Base-by-base conservation (phyloP, 2,329 filamentous ascomycete genomes). In the Byssochlamys sp. region DNA sequence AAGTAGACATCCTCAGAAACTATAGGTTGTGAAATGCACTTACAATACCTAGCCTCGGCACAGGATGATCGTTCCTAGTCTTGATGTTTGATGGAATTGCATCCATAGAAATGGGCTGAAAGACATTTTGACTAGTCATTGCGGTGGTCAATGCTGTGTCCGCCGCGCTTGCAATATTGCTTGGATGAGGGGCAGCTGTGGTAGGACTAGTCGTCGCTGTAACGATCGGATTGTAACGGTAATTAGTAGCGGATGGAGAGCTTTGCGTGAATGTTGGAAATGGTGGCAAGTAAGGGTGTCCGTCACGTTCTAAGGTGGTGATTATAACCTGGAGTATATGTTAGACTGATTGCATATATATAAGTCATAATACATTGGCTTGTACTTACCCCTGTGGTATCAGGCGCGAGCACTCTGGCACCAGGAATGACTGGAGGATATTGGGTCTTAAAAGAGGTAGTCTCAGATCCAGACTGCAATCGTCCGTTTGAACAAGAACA, bases 71-170 rank as follows among this genome's bases (percentile, higher is more conserved):
- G 53, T 69, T 52, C 39, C 74, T 70, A 45, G 67, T 61, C 31
- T 64, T 59, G 56, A 78, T 75, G 31, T 67, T 75, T 10, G 62
- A 57, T 2, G 75, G 75, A 35, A 75, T 67, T 14, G 68, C 63
- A 24, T 68, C 71, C 52, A 71, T 70, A 26, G 69, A 69, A 53
- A 78, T 65, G 3, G 76, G 74, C 39, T 69, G 55, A 61, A 78
- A 78, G 14, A 76, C 67, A 61, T 78, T 69, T 60, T 78, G 74
- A 35, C 63, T 62, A 26, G 63, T 59, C 71, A 75, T 75, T 25
- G 49, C 54, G 25, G 60, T 52, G 29, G 57, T 11, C 28, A 50
- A 25, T 49, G 33, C 31, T 48, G 52, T 14, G 26, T 55, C 26
- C 49, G 27, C 33, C 7, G 48, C 3, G 28, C 14, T 27, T 7